phyloP scores from a whole-genome alignment of 345 rosid species.

The Ceriops zippeliana region DNA sequence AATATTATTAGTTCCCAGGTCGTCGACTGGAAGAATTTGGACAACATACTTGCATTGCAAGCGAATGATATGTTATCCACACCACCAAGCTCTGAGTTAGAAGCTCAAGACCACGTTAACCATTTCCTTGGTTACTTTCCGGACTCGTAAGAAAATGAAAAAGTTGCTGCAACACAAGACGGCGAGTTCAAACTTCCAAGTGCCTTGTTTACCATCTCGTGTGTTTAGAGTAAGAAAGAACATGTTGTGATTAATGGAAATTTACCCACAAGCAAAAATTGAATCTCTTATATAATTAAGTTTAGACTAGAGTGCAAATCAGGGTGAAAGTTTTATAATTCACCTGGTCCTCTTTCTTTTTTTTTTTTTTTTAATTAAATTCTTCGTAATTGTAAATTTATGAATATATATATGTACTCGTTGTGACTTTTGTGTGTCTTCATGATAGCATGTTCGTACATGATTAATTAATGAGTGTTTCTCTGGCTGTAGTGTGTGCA shows the following conservation, averaged over 20 bases:
- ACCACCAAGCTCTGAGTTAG: constrained; percentile 34
- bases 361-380: background rate
- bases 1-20: constrained; percentile 19
- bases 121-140: constrained; percentile 68
- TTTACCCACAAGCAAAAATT: constrained; percentile 10
- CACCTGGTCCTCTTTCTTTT: constrained; percentile 13
- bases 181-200: background rate
- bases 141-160: constrained; percentile 35
- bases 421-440: background rate
- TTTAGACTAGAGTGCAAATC: background rate
- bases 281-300: background rate
- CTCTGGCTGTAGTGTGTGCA: background rate
- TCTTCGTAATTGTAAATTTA: constrained; percentile 19
- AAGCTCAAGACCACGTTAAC: constrained; percentile 29
- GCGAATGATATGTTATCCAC: constrained; percentile 25
- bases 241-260: background rate
- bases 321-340: constrained; percentile 25
- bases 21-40: constrained; percentile 68
- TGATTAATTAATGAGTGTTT: background rate
- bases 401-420: constrained; percentile 1
- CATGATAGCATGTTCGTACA: background rate
- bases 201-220: background rate
- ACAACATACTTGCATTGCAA: constrained; percentile 48
- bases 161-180: background rate
- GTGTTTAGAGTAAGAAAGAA: background rate